These are phyloP conservation scores for Chenopodium quinoa DNA, from an alignment of 148 eudicot species.

Conservation along the genomic window DNA sequence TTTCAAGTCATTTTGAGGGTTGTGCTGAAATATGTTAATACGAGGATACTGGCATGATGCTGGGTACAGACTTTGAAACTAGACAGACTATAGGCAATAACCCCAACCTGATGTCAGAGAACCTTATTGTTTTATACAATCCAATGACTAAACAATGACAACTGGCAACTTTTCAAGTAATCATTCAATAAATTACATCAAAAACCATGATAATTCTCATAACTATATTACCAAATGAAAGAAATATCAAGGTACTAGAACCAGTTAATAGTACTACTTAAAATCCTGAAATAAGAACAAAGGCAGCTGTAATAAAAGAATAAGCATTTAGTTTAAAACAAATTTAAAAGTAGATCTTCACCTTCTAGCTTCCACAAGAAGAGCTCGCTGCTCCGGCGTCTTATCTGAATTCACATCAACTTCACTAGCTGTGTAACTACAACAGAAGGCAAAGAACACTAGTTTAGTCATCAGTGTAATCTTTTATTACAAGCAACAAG, in stretches of 20 bases:
- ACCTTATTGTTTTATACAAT: not conserved
- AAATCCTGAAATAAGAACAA: not conserved
- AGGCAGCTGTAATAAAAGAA: not conserved
- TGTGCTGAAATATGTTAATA: not conserved
- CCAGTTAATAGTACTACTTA: not conserved
- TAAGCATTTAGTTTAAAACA: not conserved
- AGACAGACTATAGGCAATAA: not conserved
- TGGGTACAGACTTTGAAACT: not conserved
- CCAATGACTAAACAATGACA: not conserved
- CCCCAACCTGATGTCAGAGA: not conserved
- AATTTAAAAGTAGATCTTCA: slow-evolving; percentile 19
- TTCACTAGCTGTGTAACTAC: slow-evolving; percentile 54
- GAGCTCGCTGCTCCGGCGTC: slow-evolving; percentile 62
- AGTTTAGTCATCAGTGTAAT: not conserved
- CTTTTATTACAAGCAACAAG: too few relatives aligned
- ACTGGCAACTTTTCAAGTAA: not conserved
- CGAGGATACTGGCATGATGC: not conserved
- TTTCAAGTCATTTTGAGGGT: not conserved
- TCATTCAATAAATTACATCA: not conserved
- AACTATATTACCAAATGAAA: not conserved
- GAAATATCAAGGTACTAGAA: not conserved
- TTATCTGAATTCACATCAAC: slow-evolving; percentile 47
- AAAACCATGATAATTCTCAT: not conserved
- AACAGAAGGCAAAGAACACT: slow-evolving; percentile 1
- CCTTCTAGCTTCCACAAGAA: slow-evolving; percentile 83